Conservation (phyloP, 1,284 basidiomycete genomes). For the Pseudomicrostroma phylloplanum region DNA sequence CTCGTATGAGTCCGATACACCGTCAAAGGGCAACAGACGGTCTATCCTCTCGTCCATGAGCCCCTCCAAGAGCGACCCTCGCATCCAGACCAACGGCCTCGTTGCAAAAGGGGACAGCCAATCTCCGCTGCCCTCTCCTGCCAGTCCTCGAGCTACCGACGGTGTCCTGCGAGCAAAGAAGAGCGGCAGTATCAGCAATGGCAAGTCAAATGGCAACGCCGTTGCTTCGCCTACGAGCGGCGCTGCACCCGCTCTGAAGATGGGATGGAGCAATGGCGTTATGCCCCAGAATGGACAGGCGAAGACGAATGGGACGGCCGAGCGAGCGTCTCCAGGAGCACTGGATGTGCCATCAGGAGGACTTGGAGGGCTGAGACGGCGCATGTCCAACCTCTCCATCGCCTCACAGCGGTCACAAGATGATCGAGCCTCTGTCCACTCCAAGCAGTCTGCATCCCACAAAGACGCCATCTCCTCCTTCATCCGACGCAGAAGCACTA, state of each 20-base stretch:
- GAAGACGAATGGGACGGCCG: not conserved
- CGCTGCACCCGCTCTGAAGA: not conserved
- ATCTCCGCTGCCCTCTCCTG: not conserved
- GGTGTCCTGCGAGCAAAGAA: too few relatives aligned
- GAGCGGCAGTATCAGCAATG: not conserved
- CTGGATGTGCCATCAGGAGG: too few relatives aligned
- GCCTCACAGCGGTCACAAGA: not conserved
- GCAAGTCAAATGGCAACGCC: not conserved
- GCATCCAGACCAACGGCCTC: constrained; percentile 1
- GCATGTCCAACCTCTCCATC: not conserved
- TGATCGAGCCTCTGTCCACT: constrained; percentile 1
- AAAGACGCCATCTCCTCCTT: not conserved
- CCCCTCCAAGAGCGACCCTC: not conserved
- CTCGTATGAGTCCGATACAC: too few relatives aligned
- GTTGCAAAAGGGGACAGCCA: constrained; percentile 3
- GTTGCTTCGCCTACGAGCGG: too few relatives aligned
- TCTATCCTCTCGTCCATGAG: constrained; percentile 15
- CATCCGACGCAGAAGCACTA: not conserved
- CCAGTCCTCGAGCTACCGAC: too few relatives aligned
- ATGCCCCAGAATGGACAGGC: constrained; percentile 8
- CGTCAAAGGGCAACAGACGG: constrained; percentile 1
- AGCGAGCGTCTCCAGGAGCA: too few relatives aligned
- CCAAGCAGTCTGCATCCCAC: not conserved
- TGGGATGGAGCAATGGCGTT: not conserved
- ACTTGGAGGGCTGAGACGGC: not conserved